These are phyloP conservation scores for Boletus reticuloceps DNA, from an alignment of 768 basidiomycete genomes.

Conservation along the genomic window DNA sequence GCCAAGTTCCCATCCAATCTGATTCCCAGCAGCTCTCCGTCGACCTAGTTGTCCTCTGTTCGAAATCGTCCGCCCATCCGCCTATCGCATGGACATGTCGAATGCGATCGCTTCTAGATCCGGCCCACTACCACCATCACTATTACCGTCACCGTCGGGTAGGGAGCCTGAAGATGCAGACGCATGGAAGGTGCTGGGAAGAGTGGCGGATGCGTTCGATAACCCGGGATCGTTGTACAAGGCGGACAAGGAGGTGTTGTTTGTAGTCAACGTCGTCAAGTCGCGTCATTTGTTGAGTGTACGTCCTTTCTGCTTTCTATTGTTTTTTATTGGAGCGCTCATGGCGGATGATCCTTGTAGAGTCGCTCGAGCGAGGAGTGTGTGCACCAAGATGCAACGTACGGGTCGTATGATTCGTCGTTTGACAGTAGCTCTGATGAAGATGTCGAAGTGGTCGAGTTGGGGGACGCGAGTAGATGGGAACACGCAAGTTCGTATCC, in stretches of 20 bases:
- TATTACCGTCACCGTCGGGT: too few relatives aligned
- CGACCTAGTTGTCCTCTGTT: not conserved
- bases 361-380: conserved; percentile 17
- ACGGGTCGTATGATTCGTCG: conserved; percentile 8
- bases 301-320: too few relatives aligned
- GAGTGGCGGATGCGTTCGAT: conserved; percentile 31
- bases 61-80: not conserved
- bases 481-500: conserved; percentile 16
- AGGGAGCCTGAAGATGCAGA: conserved; percentile 4
- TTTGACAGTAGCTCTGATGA: conserved; percentile 16
- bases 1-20: too few relatives aligned
- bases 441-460: conserved; percentile 15
- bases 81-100: conserved; percentile 2
- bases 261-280: conserved; percentile 24
- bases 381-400: not conserved
- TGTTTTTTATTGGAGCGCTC: too few relatives aligned
- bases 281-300: conserved; percentile 21
- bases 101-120: too few relatives aligned
- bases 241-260: conserved; percentile 17
- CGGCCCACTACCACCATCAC: too few relatives aligned
- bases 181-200: conserved; percentile 22
- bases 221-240: conserved; percentile 16
- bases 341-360: conserved; percentile 4
- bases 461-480: conserved; percentile 12
- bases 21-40: not conserved